Percentiles rank a stretch among this genome's conserved stretches.
Conservation (phyloP, 805 yeast genomes). For the Kodamaea kaohsiungensis region DNA sequence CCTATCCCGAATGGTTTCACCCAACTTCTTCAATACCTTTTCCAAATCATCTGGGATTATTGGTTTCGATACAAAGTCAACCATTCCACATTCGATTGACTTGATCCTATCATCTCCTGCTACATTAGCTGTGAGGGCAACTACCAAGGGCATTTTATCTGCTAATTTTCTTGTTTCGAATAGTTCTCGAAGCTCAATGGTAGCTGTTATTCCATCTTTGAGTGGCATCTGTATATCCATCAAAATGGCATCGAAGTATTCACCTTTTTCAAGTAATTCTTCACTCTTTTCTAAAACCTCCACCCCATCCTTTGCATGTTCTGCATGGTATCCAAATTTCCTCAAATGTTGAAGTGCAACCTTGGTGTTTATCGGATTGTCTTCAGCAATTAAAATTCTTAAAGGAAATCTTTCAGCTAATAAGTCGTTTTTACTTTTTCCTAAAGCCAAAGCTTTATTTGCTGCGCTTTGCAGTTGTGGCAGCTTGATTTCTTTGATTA, state of each 20-base stretch:
- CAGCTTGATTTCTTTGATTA: conserved; percentile 5
- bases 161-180: conserved; percentile 24
- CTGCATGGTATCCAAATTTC: conserved; percentile 51
- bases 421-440: background rate
- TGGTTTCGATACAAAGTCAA: conserved; percentile 54
- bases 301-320: conserved; percentile 53
- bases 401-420: conserved; percentile 36
- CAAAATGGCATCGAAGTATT: conserved; percentile 50
- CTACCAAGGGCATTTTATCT: conserved; percentile 34
- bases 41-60: conserved; percentile 47
- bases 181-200: conserved; percentile 35
- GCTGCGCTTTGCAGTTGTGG: background rate
- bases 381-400: conserved; percentile 54
- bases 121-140: conserved; percentile 54
- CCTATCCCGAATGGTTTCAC: background rate
- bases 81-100: conserved; percentile 53
- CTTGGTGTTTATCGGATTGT: conserved; percentile 49
- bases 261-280: conserved; percentile 21
- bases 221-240: conserved; percentile 60
- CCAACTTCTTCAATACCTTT: conserved; percentile 28
- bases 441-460: background rate
- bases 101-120: conserved; percentile 52
- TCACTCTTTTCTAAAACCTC: conserved; percentile 42
- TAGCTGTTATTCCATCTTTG: conserved; percentile 57
- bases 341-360: conserved; percentile 52